Percentiles rank a stretch among this genome's conserved stretches.
phyloP scores from a whole-genome alignment of 2,329 filamentous ascomycete species.

The Amylocarpus encephaloides region DNA sequence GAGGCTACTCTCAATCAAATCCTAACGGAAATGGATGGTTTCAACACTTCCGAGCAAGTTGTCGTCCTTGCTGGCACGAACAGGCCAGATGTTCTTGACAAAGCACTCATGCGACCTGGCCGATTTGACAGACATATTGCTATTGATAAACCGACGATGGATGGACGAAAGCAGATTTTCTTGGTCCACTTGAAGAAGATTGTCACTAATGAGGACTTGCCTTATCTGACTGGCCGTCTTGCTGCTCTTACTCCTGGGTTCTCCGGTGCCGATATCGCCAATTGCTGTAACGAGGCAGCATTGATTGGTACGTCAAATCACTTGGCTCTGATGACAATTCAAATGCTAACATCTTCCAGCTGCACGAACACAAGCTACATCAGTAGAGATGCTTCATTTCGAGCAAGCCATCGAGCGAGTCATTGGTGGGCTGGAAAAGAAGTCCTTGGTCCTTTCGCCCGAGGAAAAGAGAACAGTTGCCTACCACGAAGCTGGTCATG shows the following conservation, averaged over 20 bases:
- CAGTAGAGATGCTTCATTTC: slow-evolving; percentile 84
- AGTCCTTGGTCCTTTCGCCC: slow-evolving; percentile 86
- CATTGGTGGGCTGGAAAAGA: slow-evolving; percentile 93
- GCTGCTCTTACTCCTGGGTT: slow-evolving; percentile 93
- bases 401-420: slow-evolving; percentile 97
- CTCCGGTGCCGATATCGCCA: slow-evolving; percentile 95
- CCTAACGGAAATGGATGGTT: slow-evolving; percentile 97
- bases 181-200: slow-evolving; percentile 91
- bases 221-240: slow-evolving; percentile 80
- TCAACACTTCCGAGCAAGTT: slow-evolving; percentile 94
- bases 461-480: slow-evolving; percentile 94
- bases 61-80: slow-evolving; percentile 97
- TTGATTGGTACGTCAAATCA: slow-evolving; percentile 68
- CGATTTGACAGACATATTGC: slow-evolving; percentile 95
- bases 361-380: slow-evolving; percentile 72
- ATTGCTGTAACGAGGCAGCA: slow-evolving; percentile 96
- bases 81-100: slow-evolving; percentile 87
- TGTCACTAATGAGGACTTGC: slow-evolving; percentile 82
- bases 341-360: slow-evolving; percentile 52
- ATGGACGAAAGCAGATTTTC: slow-evolving; percentile 94
- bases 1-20: slow-evolving; percentile 98
- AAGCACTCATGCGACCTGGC: slow-evolving; percentile 91
- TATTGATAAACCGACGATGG: slow-evolving; percentile 95
- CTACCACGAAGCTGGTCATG: slow-evolving; percentile 97
- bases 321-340: not conserved